Conservation (phyloP, 139 green algal genomes). For the Coccomyxa sp. region DNA sequence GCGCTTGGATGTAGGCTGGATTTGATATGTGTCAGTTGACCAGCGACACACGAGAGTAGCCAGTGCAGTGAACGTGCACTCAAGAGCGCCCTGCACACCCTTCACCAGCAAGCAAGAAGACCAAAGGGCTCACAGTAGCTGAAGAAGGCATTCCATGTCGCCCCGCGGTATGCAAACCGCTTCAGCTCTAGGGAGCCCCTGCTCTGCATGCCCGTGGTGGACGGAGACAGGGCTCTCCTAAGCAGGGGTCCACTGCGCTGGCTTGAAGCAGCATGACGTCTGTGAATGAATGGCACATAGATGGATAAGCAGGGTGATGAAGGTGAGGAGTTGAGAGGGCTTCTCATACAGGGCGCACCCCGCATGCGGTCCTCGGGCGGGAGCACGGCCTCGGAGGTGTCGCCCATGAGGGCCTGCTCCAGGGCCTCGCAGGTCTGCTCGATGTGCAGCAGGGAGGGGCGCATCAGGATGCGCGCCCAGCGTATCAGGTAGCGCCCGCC, state of each 20-base stretch:
- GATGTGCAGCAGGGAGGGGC: conserved; percentile 20
- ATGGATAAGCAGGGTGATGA: not conserved
- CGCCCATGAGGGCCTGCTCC: conserved; percentile 31
- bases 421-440: conserved; percentile 35
- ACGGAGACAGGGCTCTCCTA: not conserved
- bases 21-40: not conserved
- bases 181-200: not conserved
- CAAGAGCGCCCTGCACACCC: not conserved
- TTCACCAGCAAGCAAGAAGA: too few species aligned
- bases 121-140: too few species aligned
- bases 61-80: not conserved
- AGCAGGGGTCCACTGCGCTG: not conserved
- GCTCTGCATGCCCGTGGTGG: not conserved
- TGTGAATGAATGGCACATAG: not conserved
- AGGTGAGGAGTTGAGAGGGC: not conserved
- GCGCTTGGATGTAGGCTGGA: not conserved
- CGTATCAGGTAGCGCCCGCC: conserved; percentile 4
- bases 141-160: too few species aligned
- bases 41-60: not conserved
- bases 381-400: too few species aligned
- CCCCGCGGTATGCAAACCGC: too few species aligned
- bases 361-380: too few species aligned
- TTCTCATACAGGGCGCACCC: not conserved
- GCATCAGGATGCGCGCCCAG: conserved; percentile 34
- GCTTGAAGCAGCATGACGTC: not conserved